These are phyloP conservation scores for Aspergillus quadrilineatus DNA, from an alignment of 2,329 filamentous ascomycete species.

Conservation along the genomic window DNA sequence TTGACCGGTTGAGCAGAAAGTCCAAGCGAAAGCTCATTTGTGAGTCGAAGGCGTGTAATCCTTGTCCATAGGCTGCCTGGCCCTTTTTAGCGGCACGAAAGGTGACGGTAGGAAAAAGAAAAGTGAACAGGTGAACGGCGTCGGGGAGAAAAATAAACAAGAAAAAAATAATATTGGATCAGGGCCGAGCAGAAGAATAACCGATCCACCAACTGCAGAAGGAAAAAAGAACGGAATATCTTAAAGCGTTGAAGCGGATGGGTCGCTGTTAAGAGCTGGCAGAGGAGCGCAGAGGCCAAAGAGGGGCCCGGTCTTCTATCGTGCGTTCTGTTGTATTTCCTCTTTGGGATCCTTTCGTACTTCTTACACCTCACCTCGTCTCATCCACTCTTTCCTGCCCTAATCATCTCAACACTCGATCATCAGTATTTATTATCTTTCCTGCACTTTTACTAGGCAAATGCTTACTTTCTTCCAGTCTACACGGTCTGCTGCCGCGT, in stretches of 20 bases:
- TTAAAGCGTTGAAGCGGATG: slow-evolving; percentile 12
- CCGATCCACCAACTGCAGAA: slow-evolving; percentile 3
- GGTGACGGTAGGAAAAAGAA: slow-evolving; percentile 9
- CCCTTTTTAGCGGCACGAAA: slow-evolving; percentile 15
- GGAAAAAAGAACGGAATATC: slow-evolving; percentile 9
- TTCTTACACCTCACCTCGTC: slow-evolving; percentile 5
- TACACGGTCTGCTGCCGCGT: slow-evolving; percentile 8
- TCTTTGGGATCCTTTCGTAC: slow-evolving; percentile 14
- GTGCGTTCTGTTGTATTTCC: slow-evolving; percentile 19
- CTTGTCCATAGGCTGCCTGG: slow-evolving; percentile 15
- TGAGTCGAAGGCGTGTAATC: slow-evolving; percentile 13
- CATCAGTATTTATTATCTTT: neutral
- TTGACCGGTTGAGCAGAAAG: slow-evolving; percentile 13
- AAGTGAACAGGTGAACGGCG: neutral
- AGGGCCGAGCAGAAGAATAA: slow-evolving; percentile 3
- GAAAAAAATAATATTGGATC: neutral
- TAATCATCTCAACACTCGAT: neutral
- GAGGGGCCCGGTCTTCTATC: slow-evolving; percentile 15
- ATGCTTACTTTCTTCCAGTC: slow-evolving; percentile 6
- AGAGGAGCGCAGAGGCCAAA: neutral
- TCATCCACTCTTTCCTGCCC: neutral
- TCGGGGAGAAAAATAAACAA: slow-evolving; percentile 4
- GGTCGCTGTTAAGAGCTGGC: slow-evolving; percentile 7
- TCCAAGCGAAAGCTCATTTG: slow-evolving; percentile 19
- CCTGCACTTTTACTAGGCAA: neutral